A percentile compares a stretch with the other conserved stretches of the same genome.
Conservation (phyloP, 1,284 basidiomycete genomes). For the Fereydounia khargensis region DNA sequence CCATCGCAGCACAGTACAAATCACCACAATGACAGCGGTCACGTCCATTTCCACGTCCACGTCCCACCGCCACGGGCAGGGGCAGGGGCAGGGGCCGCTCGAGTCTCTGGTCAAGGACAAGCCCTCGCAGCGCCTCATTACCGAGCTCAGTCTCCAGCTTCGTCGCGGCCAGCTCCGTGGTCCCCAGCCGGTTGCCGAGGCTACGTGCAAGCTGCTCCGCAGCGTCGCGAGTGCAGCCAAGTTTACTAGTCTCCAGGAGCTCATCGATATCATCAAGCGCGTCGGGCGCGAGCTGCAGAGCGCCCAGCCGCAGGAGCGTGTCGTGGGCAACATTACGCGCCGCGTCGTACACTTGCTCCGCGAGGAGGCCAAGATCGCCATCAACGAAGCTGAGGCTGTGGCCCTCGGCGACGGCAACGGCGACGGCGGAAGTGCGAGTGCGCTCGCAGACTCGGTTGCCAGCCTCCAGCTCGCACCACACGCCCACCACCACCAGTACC, state of each 20-base stretch:
- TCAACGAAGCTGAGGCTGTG: background rate
- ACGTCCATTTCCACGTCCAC: background rate
- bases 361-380: slow-evolving; percentile 67
- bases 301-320: slow-evolving; percentile 86
- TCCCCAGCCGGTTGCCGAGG: slow-evolving; percentile 68
- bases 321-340: slow-evolving; percentile 88
- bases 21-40: too few species aligned
- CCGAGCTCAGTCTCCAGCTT: slow-evolving; percentile 32
- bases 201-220: slow-evolving; percentile 81
- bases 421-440: background rate
- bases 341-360: slow-evolving; percentile 86
- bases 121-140: slow-evolving; percentile 29
- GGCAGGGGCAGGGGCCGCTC: slow-evolving; percentile 13
- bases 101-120: slow-evolving; percentile 35
- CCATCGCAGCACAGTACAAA: too few species aligned
- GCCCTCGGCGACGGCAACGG: background rate
- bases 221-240: slow-evolving; percentile 83
- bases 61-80: background rate
- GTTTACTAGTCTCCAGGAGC: slow-evolving; percentile 81
- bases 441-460: background rate
- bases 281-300: slow-evolving; percentile 78
- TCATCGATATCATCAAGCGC: slow-evolving; percentile 74
- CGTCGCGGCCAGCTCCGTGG: slow-evolving; percentile 32
- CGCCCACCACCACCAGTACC: background rate
- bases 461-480: background rate